These are phyloP conservation scores for Fusarium longipes DNA, from an alignment of 2,329 filamentous ascomycete genomes.

Conservation along the genomic window DNA sequence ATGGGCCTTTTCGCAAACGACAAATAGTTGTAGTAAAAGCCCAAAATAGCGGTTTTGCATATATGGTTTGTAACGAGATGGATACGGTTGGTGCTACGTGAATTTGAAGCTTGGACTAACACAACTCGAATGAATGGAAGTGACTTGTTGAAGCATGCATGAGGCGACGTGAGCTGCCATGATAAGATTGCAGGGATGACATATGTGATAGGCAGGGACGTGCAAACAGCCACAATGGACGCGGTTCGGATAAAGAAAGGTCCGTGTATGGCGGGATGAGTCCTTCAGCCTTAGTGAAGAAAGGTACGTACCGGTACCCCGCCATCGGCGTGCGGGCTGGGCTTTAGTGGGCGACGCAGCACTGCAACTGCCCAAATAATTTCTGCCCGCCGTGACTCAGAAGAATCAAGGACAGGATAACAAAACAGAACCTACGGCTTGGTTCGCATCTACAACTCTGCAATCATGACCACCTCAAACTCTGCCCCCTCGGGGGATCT, in stretches of 20 bases:
- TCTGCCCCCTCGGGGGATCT: slow-evolving; percentile 64
- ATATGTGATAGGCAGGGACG: slow-evolving; percentile 15
- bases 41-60: background rate
- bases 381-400: slow-evolving; percentile 45
- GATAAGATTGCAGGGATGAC: slow-evolving; percentile 44
- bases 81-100: slow-evolving; percentile 12
- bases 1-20: slow-evolving; percentile 36
- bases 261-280: slow-evolving; percentile 22
- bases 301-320: slow-evolving; percentile 42
- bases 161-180: slow-evolving; percentile 37
- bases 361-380: slow-evolving; percentile 39
- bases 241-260: slow-evolving; percentile 27
- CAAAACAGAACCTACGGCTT: slow-evolving; percentile 22
- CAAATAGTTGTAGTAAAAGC: slow-evolving; percentile 3
- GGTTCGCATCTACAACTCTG: slow-evolving; percentile 21
- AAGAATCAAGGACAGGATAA: slow-evolving; percentile 30
- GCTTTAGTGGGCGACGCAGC: slow-evolving; percentile 33
- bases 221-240: slow-evolving; percentile 8
- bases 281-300: background rate
- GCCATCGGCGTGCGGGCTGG: slow-evolving; percentile 33
- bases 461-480: slow-evolving; percentile 58
- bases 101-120: slow-evolving; percentile 22
- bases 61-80: slow-evolving; percentile 4
- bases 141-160: slow-evolving; percentile 33
- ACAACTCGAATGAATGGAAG: slow-evolving; percentile 14